Evolutionary conservation across 1,284 basidiomycete genomes (phyloP).

Genomic region (Cutaneotrichosporon mucoides): DNA sequence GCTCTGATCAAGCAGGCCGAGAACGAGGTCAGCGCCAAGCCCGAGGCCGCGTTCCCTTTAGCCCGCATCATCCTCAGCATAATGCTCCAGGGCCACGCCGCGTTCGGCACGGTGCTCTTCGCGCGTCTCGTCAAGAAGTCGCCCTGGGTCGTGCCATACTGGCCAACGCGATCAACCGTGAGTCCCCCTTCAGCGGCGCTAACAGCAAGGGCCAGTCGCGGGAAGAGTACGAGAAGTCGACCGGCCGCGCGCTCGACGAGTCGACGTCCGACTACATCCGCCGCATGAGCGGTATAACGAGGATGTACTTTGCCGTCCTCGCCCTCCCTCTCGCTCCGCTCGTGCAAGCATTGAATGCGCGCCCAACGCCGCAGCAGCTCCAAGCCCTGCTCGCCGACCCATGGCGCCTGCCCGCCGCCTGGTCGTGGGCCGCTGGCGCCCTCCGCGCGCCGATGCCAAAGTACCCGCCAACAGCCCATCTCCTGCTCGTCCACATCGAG

Average conservation of each 20-base stretch:
- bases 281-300: constrained; percentile 76
- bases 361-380: constrained; percentile 47
- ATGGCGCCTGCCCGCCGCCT: constrained; percentile 60
- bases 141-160: constrained; percentile 56
- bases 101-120: constrained; percentile 73
- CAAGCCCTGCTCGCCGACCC: constrained; percentile 53
- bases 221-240: constrained; percentile 60
- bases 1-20: constrained; percentile 88
- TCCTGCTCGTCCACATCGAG: constrained; percentile 62
- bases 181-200: constrained; percentile 13
- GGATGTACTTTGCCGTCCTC: constrained; percentile 82
- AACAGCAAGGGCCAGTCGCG: constrained; percentile 51
- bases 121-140: constrained; percentile 76
- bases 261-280: constrained; percentile 62
- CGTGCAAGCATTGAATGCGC: constrained; percentile 31
- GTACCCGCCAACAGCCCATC: constrained; percentile 35
- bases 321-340: constrained; percentile 49
- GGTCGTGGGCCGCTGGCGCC: constrained; percentile 60
- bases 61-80: constrained; percentile 70
- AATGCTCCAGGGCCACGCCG: constrained; percentile 56
- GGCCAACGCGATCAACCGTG: constrained; percentile 43
- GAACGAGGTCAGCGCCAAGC: constrained; percentile 86
- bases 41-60: constrained; percentile 76
- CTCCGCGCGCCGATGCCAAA: constrained; percentile 14
- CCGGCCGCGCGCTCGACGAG: constrained; percentile 59